Percentiles rank a stretch among this genome's conserved stretches.
These are phyloP conservation scores for Alternaria solani DNA, from an alignment of 2,329 filamentous ascomycete genomes.

Conservation along the genomic window DNA sequence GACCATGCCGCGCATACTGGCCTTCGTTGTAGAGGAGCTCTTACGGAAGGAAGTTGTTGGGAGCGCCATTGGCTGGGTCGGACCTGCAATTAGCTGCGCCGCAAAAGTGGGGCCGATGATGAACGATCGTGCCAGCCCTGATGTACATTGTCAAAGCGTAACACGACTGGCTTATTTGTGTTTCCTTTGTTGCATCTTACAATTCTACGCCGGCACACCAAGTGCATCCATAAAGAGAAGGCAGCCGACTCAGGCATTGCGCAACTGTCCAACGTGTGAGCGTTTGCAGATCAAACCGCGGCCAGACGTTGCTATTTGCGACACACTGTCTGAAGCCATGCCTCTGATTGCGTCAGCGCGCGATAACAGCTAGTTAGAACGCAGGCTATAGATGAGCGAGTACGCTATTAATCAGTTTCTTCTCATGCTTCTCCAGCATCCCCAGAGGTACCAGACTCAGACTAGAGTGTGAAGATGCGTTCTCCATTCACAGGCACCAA, in stretches of 20 bases:
- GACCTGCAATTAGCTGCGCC: background rate
- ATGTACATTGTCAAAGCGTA: background rate
- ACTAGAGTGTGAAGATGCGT: background rate
- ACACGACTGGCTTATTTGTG: background rate
- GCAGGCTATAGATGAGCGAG: too few relatives aligned
- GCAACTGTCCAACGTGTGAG: background rate
- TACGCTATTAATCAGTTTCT: background rate
- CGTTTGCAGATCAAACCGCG: background rate
- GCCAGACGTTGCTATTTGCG: background rate
- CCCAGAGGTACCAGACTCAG: background rate
- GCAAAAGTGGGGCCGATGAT: background rate
- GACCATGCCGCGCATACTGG: background rate
- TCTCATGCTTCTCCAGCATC: background rate
- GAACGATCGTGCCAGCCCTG: background rate
- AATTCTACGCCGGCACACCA: background rate
- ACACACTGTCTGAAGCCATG: background rate
- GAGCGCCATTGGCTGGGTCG: background rate
- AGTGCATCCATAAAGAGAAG: background rate
- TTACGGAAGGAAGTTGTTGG: background rate
- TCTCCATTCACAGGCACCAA: background rate
- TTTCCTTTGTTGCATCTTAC: too few relatives aligned
- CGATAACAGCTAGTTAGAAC: background rate
- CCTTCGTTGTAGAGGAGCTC: background rate
- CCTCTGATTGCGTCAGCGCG: background rate
- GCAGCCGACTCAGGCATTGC: background rate